Evolutionary conservation across 768 basidiomycete genomes (phyloP), one percentile per base, ranked within the genome.

Genomic region (Plicaturopsis crispa): DNA sequence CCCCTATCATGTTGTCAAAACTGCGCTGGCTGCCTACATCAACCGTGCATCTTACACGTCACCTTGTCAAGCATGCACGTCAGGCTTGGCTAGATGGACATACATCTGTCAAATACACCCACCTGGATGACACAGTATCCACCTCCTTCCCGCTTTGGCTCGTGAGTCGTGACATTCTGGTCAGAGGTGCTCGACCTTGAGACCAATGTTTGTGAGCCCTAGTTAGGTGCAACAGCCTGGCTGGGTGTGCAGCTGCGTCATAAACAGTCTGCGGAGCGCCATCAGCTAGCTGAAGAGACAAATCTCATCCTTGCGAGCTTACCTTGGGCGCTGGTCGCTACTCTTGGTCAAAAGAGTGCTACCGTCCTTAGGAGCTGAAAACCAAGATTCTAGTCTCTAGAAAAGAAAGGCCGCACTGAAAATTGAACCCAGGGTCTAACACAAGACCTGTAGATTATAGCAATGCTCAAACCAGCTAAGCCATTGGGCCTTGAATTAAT

Each of bases 101-200:
- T 16, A 17, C 32, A 16, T 43, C 36, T 6, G 20, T 43, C 16
- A 19, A 32, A 20, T 43, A 43, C 31, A 38, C 23, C 12, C 41
- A 43, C 31, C 20, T 39, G 12, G 30, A 26, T 24, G 42, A 36
- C 12, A 34, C 10, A 12, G 36, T 26, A n/a, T 38, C 42, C n/a
- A 42, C 40, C 8, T 32, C 24, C 18, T 35, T 28, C 32, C 40
- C 44, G 12, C 34, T 45, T 2, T 45, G 40, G 40, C 26, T 42
- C 5, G 13, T 42, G n/a, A n/a, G n/a, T n/a, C n/a, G n/a, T n/a
- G 4, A 33, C 36, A 1, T 40, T 38, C 30, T 46, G 45, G 41
- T 22, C 17, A 6, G n/a, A 4, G 20, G 23, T 40, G 6, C n/a
- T 39, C 4, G 40, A 37, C 21, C 34, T 45, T 8, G 13, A 14